Evolutionary conservation across 2,329 filamentous ascomycete genomes (phyloP).

Genomic region (Microdochium nivale): DNA sequence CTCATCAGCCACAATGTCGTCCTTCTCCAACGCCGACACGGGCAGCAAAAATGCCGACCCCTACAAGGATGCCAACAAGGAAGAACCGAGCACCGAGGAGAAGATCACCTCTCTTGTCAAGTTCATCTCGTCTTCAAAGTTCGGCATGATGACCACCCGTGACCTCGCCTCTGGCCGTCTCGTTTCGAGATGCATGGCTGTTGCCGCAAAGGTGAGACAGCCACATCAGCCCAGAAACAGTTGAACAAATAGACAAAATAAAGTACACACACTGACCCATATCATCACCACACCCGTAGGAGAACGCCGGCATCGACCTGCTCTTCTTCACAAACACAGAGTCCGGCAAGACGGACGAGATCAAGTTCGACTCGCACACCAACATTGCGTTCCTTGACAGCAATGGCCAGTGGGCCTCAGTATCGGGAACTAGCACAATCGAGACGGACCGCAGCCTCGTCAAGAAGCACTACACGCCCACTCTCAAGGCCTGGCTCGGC

Average conservation of each 20-base stretch:
- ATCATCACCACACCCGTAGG: too few species aligned
- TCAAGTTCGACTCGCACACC: constrained; percentile 62
- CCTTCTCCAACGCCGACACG: constrained; percentile 51
- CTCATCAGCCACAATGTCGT: constrained; percentile 24
- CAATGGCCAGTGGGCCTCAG: constrained; percentile 76
- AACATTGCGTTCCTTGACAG: constrained; percentile 75
- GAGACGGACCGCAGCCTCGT: constrained; percentile 61
- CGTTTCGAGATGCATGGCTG: constrained; percentile 77
- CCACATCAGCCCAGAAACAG: too few species aligned
- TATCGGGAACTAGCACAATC: constrained; percentile 65
- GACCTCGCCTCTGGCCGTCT: constrained; percentile 56
- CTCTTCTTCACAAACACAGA: constrained; percentile 91
- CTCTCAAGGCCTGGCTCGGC: constrained; percentile 77
- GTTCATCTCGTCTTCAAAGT: constrained; percentile 69
- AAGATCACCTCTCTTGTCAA: constrained; percentile 67
- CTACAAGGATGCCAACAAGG: constrained; percentile 67
- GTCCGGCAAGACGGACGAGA: constrained; percentile 78
- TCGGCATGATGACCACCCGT: constrained; percentile 81
- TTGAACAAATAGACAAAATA: too few species aligned
- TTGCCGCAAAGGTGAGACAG: constrained; percentile 67
- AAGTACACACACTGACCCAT: too few species aligned
- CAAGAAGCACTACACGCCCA: constrained; percentile 65
- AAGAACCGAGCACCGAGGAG: constrained; percentile 54
- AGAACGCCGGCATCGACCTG: constrained; percentile 69
- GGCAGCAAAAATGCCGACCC: constrained; percentile 62